phyloP scores from a whole-genome alignment of 202 grass and related monocot species.

The Setaria italica region DNA sequence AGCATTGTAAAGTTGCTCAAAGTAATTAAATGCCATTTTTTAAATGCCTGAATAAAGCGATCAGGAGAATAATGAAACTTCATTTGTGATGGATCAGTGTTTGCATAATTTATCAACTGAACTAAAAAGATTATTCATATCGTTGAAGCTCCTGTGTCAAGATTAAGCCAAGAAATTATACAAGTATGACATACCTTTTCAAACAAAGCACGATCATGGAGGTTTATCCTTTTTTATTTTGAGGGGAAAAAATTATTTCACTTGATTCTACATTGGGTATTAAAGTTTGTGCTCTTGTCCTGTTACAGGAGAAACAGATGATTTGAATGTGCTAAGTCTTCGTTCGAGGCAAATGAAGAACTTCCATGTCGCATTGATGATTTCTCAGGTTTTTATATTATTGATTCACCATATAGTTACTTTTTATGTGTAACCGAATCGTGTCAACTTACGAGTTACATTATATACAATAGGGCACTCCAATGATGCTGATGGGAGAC shows the following conservation, averaged over 20 bases:
- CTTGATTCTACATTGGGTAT: conserved; percentile 3
- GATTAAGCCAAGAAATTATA: conserved; percentile 17
- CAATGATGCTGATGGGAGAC: conserved; percentile 99
- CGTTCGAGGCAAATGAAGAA: conserved; percentile 98
- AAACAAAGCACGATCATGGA: conserved; percentile 22
- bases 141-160: conserved; percentile 6
- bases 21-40: neutral
- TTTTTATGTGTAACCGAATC: conserved; percentile 29
- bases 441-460: neutral
- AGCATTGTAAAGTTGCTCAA: conserved; percentile 1
- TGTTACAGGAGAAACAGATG: conserved; percentile 82
- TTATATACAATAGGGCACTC: conserved; percentile 67
- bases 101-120: conserved; percentile 37
- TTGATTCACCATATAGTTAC: conserved; percentile 26
- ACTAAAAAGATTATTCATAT: conserved; percentile 29
- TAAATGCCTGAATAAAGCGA: neutral
- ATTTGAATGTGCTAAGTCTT: conserved; percentile 67
- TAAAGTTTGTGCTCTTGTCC: conserved; percentile 35
- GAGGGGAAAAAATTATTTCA: neutral
- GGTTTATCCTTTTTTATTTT: conserved; percentile 9
- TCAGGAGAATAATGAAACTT: conserved; percentile 3
- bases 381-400: conserved; percentile 84
- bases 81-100: conserved; percentile 28
- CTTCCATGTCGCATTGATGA: conserved; percentile 92
- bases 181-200: conserved; percentile 3